Conservation (phyloP, 352 stramenopile species). For the Globisporangium echinulatum region DNA sequence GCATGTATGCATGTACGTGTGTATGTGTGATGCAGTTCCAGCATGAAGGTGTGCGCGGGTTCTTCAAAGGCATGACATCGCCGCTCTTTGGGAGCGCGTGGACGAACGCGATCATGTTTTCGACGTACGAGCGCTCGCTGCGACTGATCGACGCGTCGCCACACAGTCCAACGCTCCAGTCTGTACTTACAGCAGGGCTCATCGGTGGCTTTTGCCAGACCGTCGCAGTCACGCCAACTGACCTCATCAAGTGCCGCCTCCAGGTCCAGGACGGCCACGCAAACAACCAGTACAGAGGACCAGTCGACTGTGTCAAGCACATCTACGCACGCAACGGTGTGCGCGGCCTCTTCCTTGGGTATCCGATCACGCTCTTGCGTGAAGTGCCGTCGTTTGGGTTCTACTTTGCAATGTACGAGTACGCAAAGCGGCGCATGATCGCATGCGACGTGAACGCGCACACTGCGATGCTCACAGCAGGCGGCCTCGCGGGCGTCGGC, state of each 20-base stretch:
- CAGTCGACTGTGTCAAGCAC: constrained; percentile 69
- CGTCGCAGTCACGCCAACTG: constrained; percentile 60
- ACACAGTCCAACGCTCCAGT: constrained; percentile 45
- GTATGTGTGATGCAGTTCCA: constrained; percentile 21
- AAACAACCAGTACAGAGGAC: constrained; percentile 50
- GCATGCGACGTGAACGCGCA: constrained; percentile 41
- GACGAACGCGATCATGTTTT: constrained; percentile 87
- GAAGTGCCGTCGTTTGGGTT: constrained; percentile 80
- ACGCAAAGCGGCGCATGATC: constrained; percentile 67
- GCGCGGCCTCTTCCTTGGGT: constrained; percentile 65
- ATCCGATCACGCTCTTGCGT: constrained; percentile 63
- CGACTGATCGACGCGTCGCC: constrained; percentile 50
- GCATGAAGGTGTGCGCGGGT: constrained; percentile 68
- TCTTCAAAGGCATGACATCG: constrained; percentile 84
- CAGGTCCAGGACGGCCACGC: constrained; percentile 72
- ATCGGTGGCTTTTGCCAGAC: constrained; percentile 78
- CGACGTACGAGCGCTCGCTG: constrained; percentile 68
- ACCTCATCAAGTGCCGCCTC: constrained; percentile 81
- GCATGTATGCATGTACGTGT: neutral
- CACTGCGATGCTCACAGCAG: constrained; percentile 77
- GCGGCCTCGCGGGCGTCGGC: constrained; percentile 63
- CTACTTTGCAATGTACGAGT: constrained; percentile 84
- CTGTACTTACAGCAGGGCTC: constrained; percentile 61
- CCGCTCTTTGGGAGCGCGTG: constrained; percentile 75
- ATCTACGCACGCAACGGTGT: constrained; percentile 58